These are phyloP conservation scores for Mollisiaceae sp. DNA, from an alignment of 2,329 filamentous ascomycete genomes.

Conservation along the genomic window DNA sequence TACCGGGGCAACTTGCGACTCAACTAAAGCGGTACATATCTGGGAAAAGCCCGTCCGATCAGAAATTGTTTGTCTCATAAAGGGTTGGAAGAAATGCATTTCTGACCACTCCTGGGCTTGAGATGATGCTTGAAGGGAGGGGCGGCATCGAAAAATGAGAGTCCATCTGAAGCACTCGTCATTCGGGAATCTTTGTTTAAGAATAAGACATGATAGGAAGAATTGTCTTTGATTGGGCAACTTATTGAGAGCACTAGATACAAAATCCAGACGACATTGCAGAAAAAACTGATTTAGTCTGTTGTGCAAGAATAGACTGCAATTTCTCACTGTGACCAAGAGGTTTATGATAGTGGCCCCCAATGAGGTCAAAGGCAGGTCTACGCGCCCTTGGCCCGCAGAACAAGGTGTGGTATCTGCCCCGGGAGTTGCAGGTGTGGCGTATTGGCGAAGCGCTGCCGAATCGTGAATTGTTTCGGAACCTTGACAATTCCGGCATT, in stretches of 20 bases:
- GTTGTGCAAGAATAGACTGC: background rate
- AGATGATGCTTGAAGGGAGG: background rate
- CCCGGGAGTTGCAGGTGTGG: background rate
- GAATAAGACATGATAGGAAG: background rate
- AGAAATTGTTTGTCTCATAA: background rate
- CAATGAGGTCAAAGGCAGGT: background rate
- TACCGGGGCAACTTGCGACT: background rate
- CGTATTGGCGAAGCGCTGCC: background rate
- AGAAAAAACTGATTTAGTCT: too few species aligned
- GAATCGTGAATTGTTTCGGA: slow-evolving; percentile 7
- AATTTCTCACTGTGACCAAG: background rate
- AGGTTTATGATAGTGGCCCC: background rate
- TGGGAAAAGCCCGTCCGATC: background rate
- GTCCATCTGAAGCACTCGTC: background rate
- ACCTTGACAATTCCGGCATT: slow-evolving; percentile 1
- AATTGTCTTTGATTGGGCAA: background rate
- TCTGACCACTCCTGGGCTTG: background rate
- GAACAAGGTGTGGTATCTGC: slow-evolving; percentile 6
- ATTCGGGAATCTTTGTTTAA: background rate
- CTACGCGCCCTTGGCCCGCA: background rate
- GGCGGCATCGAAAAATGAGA: background rate
- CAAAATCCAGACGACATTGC: background rate
- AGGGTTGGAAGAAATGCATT: background rate
- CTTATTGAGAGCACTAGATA: background rate
- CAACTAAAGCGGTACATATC: background rate